Evolutionary conservation across 1,284 basidiomycete genomes (phyloP), one percentile per base, ranked within the genome.

Genomic region (Puccinia triticina): DNA sequence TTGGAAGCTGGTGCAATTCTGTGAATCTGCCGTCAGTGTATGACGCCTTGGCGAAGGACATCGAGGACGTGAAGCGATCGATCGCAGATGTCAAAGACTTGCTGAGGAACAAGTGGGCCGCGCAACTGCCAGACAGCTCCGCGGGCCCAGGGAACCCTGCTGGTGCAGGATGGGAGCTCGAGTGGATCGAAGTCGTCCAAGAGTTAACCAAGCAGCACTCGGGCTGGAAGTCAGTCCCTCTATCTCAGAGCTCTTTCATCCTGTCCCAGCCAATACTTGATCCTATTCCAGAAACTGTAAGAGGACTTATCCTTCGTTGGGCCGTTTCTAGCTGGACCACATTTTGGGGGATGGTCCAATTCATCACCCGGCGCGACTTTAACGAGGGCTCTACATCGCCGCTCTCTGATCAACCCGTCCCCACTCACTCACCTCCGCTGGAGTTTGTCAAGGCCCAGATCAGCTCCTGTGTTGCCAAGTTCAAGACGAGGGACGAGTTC

Each of bases 1-100:
- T 37, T 69, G n/a, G 23, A 77, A 87, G 87, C 84, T 90, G 90
- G 88, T 88, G 88, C 84, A 88, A 90, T 81, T 86, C 89, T 0
- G 86, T 87, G 32, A 90, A 89, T 67, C 85, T 91, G 7, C 84
- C 86, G 0, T 84, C 85, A 10, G 87, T 90, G 75, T 90, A 89
- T 85, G 67, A 76, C 0, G 86, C 89, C 1, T 87, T 90, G 26
- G 83, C 84, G 0, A 50, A 83, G 0, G 87, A 88, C 29, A 87
- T 89, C 14, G 67, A 75, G 0, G 85, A 88, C 10, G 89, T 88
- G 16, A 87, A 88, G 48, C 85, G 85, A 0, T 86, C 88, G 0
- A 88, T 90, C 16, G 82, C 72, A 7, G 90, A 90, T 74, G 89
- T 90, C 0, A 85, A 85, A 48, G 85, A 87, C 4, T 86, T 90